These are phyloP conservation scores for Saccharomyces hybrid DNA, from an alignment of 1,139 yeast species.

Conservation along the genomic window DNA sequence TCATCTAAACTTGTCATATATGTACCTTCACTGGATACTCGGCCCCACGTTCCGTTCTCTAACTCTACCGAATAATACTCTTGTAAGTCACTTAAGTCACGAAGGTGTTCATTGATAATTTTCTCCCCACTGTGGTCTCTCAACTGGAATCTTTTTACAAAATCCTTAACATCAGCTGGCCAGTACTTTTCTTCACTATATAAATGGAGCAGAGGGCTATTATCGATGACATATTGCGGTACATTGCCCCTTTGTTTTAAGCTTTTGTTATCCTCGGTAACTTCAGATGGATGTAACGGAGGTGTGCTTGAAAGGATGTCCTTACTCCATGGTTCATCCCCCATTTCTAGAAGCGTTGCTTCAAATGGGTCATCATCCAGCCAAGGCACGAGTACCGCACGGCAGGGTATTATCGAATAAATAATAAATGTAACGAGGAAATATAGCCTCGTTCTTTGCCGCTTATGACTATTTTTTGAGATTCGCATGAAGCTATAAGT, in stretches of 20 bases:
- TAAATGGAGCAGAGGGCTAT: constrained; percentile 75
- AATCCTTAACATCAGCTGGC: constrained; percentile 75
- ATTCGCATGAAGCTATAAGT: background rate
- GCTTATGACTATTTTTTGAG: background rate
- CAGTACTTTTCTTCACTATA: constrained; percentile 84
- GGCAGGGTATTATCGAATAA: background rate
- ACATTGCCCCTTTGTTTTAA: constrained; percentile 38
- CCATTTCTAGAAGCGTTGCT: constrained; percentile 5
- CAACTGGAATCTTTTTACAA: constrained; percentile 55
- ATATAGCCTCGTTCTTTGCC: background rate
- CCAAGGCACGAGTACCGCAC: constrained; percentile 16
- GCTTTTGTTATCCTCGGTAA: constrained; percentile 24
- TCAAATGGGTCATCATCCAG: constrained; percentile 21
- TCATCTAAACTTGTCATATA: constrained; percentile 64
- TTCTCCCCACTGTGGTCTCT: constrained; percentile 17
- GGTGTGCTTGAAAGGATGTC: constrained; percentile 3
- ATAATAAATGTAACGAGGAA: constrained; percentile 2
- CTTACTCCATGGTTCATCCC: constrained; percentile 3
- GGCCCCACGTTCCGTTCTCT: constrained; percentile 13
- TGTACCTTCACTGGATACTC: constrained; percentile 29
- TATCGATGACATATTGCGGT: constrained; percentile 67
- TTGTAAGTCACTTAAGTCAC: constrained; percentile 20
- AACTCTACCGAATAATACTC: constrained; percentile 16
- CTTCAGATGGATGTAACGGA: constrained; percentile 19
- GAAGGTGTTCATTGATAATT: constrained; percentile 29